Evolutionary conservation across 257 asterid genomes (phyloP).

Genomic region (Nicotiana attenuata): DNA sequence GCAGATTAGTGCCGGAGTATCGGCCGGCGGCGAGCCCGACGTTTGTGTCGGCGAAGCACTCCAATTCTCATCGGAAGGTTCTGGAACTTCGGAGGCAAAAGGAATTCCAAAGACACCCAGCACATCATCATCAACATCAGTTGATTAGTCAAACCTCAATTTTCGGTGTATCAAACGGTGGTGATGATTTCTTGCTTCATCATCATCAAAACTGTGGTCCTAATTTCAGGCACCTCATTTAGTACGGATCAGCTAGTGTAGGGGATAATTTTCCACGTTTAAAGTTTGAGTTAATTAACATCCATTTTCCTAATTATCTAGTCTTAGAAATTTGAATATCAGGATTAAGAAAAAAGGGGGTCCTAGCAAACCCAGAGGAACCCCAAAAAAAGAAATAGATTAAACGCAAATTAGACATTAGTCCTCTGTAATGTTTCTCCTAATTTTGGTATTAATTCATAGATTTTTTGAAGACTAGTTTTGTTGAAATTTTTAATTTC

Average conservation of each 20-base stretch:
- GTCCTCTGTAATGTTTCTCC: conserved; percentile 3
- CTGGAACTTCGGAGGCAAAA: conserved; percentile 90
- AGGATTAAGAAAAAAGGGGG: neutral
- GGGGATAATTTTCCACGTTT: neutral
- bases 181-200: conserved; percentile 77
- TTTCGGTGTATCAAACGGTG: conserved; percentile 61
- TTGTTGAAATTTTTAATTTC: neutral
- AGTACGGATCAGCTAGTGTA: conserved; percentile 17
- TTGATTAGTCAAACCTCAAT: conserved; percentile 51
- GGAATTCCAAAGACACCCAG: conserved; percentile 51
- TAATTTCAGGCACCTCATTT: conserved; percentile 72
- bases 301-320: conserved; percentile 34
- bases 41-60: conserved; percentile 65
- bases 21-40: conserved; percentile 98
- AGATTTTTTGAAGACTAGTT: neutral
- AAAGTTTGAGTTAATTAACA: neutral
- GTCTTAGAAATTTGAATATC: conserved; percentile 31
- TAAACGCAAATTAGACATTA: neutral
- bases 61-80: conserved; percentile 96
- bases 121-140: conserved; percentile 34
- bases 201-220: conserved; percentile 56
- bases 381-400: neutral
- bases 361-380: neutral
- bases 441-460: neutral
- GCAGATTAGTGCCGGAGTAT: conserved; percentile 94